Percentiles rank a stretch among this genome's conserved stretches.
Conservation (phyloP, 106 monocot genomes). For the Gastrodia elata region DNA sequence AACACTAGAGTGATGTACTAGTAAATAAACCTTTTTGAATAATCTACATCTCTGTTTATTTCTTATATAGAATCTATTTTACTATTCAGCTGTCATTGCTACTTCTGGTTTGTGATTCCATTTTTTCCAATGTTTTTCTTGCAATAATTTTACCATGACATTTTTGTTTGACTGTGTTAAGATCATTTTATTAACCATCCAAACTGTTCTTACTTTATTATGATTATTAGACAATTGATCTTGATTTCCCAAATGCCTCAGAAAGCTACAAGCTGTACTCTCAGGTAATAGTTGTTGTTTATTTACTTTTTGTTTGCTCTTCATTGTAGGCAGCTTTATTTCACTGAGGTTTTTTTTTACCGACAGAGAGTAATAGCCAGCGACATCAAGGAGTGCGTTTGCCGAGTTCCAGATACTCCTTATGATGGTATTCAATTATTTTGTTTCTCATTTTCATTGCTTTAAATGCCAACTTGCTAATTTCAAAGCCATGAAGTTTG, state of each 20-base stretch:
- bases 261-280: constrained; percentile 87
- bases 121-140: too few relatives aligned
- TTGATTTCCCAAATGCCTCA: constrained; percentile 91
- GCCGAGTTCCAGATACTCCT: constrained; percentile 77
- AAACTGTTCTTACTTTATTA: not conserved
- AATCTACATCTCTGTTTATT: too few relatives aligned
- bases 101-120: too few relatives aligned
- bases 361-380: constrained; percentile 76
- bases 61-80: too few relatives aligned
- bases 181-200: not conserved
- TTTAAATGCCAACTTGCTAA: not conserved
- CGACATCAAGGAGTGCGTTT: constrained; percentile 92
- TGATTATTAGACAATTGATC: constrained; percentile 48
- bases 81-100: too few relatives aligned
- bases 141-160: too few relatives aligned
- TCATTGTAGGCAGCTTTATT: constrained; percentile 8
- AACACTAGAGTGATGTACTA: too few relatives aligned
- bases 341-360: constrained; percentile 12
- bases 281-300: constrained; percentile 28
- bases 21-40: too few relatives aligned
- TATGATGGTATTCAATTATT: constrained; percentile 56
- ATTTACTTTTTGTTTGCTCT: constrained; percentile 4
- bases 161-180: too few relatives aligned
- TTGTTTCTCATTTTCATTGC: not conserved
- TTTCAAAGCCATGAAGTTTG: not conserved